Evolutionary conservation across 73 alveolate species (phyloP), one percentile per base, ranked within the genome.

Genomic region (Breviolum minutum): DNA sequence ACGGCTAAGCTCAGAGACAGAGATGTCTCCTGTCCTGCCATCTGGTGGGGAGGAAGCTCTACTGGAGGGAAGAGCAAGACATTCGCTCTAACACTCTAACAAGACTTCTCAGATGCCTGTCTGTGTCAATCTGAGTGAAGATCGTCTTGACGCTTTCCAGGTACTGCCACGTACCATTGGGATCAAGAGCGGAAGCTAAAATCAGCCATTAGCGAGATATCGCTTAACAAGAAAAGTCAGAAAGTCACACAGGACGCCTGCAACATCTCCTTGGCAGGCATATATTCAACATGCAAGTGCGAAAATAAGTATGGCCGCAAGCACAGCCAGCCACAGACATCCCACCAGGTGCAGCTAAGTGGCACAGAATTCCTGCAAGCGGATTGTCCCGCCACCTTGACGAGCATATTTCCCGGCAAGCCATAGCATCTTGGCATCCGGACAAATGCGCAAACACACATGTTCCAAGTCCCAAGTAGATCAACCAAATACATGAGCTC

Each of bases 21-120:
- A 77, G 98, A 93, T 74, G 84, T 93, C 98, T 29, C 98, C 98
- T 12, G 98, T 93, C 92, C 97, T 90, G 63, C 84, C 19, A n/a
- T 10, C 88, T 13, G 54, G 54, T 40, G 3, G 54, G 3, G 54
- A 40, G 54, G 54, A 40, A 40, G 54, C 84, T 74, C 54, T 40
- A 74, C 0, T 1, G 26, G 2, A 24, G 80, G 19, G 19, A 17
- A 17, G 19, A 20, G 19, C 19, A 69, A 69, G 80, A 24, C 27
- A 24, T 69, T 24, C 54, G 54, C 54, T 40, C 54, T 40, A 40
- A 40, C 84, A 26, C 89, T 30, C 89, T 14, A 80, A 40, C 27
- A 80, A 20, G 54, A 12, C 32, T 30, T 20, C 29, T 8, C n/a
- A 71, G 29, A 32, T 32, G n/a, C 97, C 92, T 74, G 98, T 93